phyloP scores from a whole-genome alignment of 1,284 basidiomycete species.

The Neolentinus lepideus region DNA sequence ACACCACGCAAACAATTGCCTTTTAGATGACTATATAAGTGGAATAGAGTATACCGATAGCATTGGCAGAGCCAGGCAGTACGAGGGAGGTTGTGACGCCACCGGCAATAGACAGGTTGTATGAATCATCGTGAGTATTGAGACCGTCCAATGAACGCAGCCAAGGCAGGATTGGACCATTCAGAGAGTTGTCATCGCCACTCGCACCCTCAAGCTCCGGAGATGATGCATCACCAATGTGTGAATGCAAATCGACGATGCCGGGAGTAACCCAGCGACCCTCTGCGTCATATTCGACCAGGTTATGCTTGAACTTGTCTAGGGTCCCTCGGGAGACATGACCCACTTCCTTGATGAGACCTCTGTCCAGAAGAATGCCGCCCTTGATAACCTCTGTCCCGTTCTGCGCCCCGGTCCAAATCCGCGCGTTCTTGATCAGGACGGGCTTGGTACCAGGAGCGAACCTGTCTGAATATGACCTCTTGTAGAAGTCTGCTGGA shows the following conservation, averaged over 20 bases:
- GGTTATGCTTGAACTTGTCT: conserved; percentile 10
- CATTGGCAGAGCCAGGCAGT: conserved; percentile 50
- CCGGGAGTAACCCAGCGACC: conserved; percentile 32
- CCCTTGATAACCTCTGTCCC: conserved; percentile 28
- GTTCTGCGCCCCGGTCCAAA: conserved; percentile 42
- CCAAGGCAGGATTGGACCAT: conserved; percentile 40
- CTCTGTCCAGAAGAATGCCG: conserved; percentile 28
- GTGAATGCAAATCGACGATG: conserved; percentile 55
- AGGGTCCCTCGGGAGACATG: conserved; percentile 7
- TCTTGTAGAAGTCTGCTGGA: conserved; percentile 29
- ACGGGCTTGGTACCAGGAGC: conserved; percentile 38
- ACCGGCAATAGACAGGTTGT: conserved; percentile 49
- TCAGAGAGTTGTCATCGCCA: conserved; percentile 31
- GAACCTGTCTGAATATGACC: conserved; percentile 44
- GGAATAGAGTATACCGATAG: conserved; percentile 35
- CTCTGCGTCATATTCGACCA: conserved; percentile 21
- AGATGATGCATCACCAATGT: conserved; percentile 43
- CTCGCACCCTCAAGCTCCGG: conserved; percentile 26
- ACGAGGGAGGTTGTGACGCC: conserved; percentile 51
- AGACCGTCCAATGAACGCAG: conserved; percentile 43
- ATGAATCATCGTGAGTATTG: conserved; percentile 41
- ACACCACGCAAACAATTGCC: background rate
- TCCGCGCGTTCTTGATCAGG: conserved; percentile 50
- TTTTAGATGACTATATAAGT: background rate
- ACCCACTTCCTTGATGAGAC: conserved; percentile 27